These are phyloP conservation scores for Iris macrosiphon DNA, from an alignment of 106 monocot genomes.

Conservation along the genomic window DNA sequence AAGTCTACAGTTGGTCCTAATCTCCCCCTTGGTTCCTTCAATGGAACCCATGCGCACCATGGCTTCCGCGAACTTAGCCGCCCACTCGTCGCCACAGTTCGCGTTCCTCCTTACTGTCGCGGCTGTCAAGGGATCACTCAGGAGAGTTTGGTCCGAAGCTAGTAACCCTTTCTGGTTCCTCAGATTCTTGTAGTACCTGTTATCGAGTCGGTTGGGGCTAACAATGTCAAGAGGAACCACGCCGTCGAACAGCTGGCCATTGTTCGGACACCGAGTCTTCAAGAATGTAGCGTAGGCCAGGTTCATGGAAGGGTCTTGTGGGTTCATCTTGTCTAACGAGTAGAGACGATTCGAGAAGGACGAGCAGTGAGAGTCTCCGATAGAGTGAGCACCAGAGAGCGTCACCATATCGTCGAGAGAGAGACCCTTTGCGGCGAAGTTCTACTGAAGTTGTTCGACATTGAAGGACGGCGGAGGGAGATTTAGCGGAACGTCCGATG, in stretches of 20 bases:
- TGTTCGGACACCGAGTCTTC: conserved; percentile 21
- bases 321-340: conserved; percentile 1
- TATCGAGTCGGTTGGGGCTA: conserved; percentile 19
- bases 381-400: conserved; percentile 17
- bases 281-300: conserved; percentile 7
- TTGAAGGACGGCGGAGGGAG: conserved; percentile 15
- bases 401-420: conserved; percentile 16
- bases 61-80: conserved; percentile 20
- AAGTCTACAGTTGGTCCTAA: conserved; percentile 21
- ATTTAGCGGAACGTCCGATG: conserved; percentile 8
- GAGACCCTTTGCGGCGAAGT: conserved; percentile 16
- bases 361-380: conserved; percentile 20
- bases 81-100: conserved; percentile 2
- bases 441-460: conserved; percentile 14
- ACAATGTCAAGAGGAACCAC: conserved; percentile 14
- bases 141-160: conserved; percentile 29
- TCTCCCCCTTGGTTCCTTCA: conserved; percentile 17
- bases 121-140: conserved; percentile 10
- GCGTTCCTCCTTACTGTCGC: conserved; percentile 16
- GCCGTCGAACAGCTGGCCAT: no score
- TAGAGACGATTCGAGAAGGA: conserved; percentile 19
- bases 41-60: conserved; percentile 28
- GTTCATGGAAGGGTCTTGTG: conserved; percentile 13
- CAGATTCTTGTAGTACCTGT: conserved; percentile 27
- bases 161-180: conserved; percentile 24